Conservation (phyloP, 2,329 filamentous ascomycete genomes). For the Fusarium drepaniforme region DNA sequence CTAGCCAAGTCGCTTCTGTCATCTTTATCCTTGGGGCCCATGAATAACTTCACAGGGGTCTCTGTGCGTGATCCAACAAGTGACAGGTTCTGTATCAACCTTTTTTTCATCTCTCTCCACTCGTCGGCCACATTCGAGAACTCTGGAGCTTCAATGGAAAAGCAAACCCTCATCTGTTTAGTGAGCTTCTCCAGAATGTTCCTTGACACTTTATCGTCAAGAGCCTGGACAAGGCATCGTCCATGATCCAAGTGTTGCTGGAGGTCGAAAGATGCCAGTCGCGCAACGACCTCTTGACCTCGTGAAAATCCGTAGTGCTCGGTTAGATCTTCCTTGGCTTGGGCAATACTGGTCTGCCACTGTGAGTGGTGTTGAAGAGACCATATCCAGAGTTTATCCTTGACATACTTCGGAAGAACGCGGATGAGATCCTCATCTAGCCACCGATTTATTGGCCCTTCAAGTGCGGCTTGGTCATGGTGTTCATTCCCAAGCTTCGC, state of each 20-base stretch:
- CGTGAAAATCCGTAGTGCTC: background rate
- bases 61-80: no score
- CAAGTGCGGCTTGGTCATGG: background rate
- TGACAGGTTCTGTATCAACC: no score
- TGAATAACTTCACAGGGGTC: no score
- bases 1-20: no score
- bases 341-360: background rate
- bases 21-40: no score
- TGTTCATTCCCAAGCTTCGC: background rate
- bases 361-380: background rate
- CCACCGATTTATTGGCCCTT: slow-evolving; percentile 1
- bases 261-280: background rate
- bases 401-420: slow-evolving; percentile 9
- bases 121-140: no score
- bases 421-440: background rate
- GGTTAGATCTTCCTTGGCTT: background rate
- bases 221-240: background rate
- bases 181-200: no score
- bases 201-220: no score
- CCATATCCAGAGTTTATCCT: slow-evolving; percentile 16
- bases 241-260: background rate
- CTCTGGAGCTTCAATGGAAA: no score
- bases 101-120: no score
- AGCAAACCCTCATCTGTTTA: no score
- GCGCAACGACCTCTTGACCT: background rate